phyloP scores from a whole-genome alignment of 495 filamentous ascomycete genomes.

The Hyaloscypha bicolor region DNA sequence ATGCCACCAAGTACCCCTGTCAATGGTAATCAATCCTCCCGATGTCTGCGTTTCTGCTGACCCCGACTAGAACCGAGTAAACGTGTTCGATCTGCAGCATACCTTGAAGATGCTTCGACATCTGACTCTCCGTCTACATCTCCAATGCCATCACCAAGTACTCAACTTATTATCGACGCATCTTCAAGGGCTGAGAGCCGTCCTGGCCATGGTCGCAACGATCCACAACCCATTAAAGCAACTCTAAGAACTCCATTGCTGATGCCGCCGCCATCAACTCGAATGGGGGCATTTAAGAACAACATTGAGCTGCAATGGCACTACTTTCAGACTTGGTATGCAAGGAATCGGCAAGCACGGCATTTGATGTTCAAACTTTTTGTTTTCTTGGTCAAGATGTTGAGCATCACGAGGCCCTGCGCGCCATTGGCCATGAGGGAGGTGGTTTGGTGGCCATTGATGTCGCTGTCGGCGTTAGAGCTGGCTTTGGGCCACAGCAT shows the following conservation, averaged over 20 bases:
- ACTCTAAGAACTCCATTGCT: slow-evolving; percentile 47
- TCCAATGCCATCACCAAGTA: slow-evolving; percentile 27
- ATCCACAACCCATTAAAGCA: slow-evolving; percentile 32
- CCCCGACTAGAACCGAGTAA: slow-evolving; percentile 24
- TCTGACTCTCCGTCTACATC: slow-evolving; percentile 31
- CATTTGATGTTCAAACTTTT: slow-evolving; percentile 40
- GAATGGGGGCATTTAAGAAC: slow-evolving; percentile 42
- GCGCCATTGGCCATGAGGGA: slow-evolving; percentile 60
- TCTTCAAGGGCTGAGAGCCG: slow-evolving; percentile 13
- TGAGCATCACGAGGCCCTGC: slow-evolving; percentile 59
- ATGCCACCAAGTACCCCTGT: slow-evolving; percentile 39
- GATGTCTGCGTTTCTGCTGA: slow-evolving; percentile 24
- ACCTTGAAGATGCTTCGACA: slow-evolving; percentile 28
- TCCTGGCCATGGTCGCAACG: slow-evolving; percentile 30
- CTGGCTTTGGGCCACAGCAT: slow-evolving; percentile 30
- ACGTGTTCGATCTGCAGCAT: slow-evolving; percentile 31
- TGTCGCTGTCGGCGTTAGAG: slow-evolving; percentile 60
- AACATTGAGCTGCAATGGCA: slow-evolving; percentile 31
- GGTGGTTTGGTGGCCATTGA: slow-evolving; percentile 61
- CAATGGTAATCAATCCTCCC: slow-evolving; percentile 35
- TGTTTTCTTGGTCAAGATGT: slow-evolving; percentile 60
- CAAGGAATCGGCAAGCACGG: slow-evolving; percentile 30
- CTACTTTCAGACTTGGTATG: slow-evolving; percentile 33
- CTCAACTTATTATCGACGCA: slow-evolving; percentile 36
- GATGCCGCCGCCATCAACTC: slow-evolving; percentile 58